These are phyloP conservation scores for Fusarium sp. DNA, from an alignment of 2,329 filamentous ascomycete genomes.

Conservation along the genomic window DNA sequence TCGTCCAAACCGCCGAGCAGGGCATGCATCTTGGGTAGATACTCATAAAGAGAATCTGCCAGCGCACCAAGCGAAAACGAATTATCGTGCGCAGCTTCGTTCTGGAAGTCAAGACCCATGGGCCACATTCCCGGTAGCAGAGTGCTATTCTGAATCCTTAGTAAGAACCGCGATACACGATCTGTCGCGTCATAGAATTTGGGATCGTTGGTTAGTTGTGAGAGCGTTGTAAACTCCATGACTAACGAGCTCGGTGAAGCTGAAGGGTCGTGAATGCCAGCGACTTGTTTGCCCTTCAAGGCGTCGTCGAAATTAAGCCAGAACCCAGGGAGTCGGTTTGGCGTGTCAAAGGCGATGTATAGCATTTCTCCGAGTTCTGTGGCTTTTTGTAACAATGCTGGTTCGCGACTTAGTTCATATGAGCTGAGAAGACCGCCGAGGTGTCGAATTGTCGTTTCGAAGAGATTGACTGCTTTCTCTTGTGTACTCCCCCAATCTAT, in stretches of 20 bases:
- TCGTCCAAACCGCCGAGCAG: conserved; percentile 70
- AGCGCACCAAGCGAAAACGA: conserved; percentile 63
- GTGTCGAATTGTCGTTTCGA: conserved; percentile 66
- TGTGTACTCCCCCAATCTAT: conserved; percentile 62
- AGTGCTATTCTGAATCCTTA: conserved; percentile 73
- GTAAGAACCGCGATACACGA: conserved; percentile 76
- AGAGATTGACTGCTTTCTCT: conserved; percentile 56
- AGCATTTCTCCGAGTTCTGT: conserved; percentile 58
- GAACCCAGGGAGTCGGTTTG: conserved; percentile 60
- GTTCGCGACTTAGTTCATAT: conserved; percentile 59
- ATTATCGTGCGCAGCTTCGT: conserved; percentile 61
- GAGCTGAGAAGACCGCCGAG: conserved; percentile 62
- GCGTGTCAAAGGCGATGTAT: conserved; percentile 63
- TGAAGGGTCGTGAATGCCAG: conserved; percentile 59
- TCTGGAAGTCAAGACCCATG: conserved; percentile 64
- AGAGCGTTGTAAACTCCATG: conserved; percentile 78
- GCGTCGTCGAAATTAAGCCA: conserved; percentile 57
- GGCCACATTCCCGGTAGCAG: conserved; percentile 83
- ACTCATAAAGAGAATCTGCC: conserved; percentile 69
- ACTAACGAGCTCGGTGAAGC: conserved; percentile 70
- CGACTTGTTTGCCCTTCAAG: conserved; percentile 55
- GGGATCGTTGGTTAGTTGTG: conserved; percentile 74
- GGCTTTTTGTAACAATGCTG: conserved; percentile 44
- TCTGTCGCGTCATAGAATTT: conserved; percentile 83
- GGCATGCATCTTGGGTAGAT: conserved; percentile 69